Evolutionary conservation across 805 yeast species (phyloP), one percentile per base, ranked within the genome.

Genomic region (Candida nanaspora): DNA sequence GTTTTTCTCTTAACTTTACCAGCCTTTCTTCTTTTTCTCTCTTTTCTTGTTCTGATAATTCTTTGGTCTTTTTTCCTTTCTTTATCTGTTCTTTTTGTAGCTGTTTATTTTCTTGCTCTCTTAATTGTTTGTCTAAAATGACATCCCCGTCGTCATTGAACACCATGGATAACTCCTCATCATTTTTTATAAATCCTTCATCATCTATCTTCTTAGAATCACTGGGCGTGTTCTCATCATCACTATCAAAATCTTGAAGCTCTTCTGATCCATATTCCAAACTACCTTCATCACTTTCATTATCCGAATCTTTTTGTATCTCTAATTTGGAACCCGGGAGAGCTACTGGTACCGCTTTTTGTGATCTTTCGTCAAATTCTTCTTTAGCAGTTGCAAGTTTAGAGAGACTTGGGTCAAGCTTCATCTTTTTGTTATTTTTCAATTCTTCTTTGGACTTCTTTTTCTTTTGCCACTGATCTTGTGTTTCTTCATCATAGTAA

Each of bases 401-500:
- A 39, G 67, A 65, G 18, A 65, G 57, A 20, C 70, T 72, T 0
- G 96, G 95, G 56, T 87, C 88, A 44, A 89, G 69, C 59, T 88
- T 89, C 42, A 77, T 75, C 48, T 76, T 67, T 56, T 83, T 84
- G 47, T 75, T 78, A 39, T 66, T 69, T 48, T 69, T 76, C 18
- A 69, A 61, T 49, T 86, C 87, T 40, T 72, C 76, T 51, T 82
- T 84, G 25, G 78, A 62, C 62, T 80, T 76, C 67, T 87, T 86
- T 66, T 80, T 85, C 51, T 81, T 82, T 51, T 82, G 80, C 97
- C 97, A 89, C 63, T 91, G 97, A 39, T 82, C 81, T 52, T 82
- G 80, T 2, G 91, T 82, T 43, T 86, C 91, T 31, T 85, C 96
- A 59, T 89, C 96, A 58, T 86, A 88, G 59, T 91, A 91, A 56